Evolutionary conservation across 176 grass and related monocot genomes (phyloP).

Genomic region (Neostapfia colusana): DNA sequence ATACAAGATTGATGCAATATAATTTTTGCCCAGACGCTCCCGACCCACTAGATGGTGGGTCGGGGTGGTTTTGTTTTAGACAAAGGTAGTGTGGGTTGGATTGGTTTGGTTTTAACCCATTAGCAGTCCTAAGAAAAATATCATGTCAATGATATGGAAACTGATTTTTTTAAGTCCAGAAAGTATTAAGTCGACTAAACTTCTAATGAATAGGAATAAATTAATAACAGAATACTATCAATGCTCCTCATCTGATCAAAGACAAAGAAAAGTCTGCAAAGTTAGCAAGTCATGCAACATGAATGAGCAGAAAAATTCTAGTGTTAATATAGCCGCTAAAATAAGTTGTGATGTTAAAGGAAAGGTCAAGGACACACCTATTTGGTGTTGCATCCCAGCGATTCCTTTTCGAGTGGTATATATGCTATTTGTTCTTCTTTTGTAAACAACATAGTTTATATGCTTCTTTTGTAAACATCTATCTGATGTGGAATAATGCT

Average conservation of each 20-base stretch:
- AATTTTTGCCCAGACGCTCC: no score
- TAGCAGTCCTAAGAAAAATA: no score
- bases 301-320: slow-evolving; percentile 42
- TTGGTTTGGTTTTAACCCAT: no score
- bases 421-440: no score
- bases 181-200: slow-evolving; percentile 48
- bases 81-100: no score
- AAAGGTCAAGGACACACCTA: slow-evolving; percentile 60
- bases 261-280: slow-evolving; percentile 24
- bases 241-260: slow-evolving; percentile 56
- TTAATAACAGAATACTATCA: slow-evolving; percentile 84
- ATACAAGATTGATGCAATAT: no score
- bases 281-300: slow-evolving; percentile 37
- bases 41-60: no score
- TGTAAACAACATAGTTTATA: no score
- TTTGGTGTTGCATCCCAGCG: slow-evolving; percentile 84
- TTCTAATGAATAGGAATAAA: slow-evolving; percentile 59
- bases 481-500: no score
- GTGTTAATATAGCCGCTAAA: slow-evolving; percentile 36
- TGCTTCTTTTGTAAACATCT: no score
- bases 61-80: no score
- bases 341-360: slow-evolving; percentile 46
- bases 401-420: no score
- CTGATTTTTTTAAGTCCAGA: slow-evolving; percentile 40
- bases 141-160: slow-evolving; percentile 41